Evolutionary conservation across 176 grass and related monocot genomes (phyloP), one percentile per base, ranked within the genome.

Genomic region (Pontederia crassipes): DNA sequence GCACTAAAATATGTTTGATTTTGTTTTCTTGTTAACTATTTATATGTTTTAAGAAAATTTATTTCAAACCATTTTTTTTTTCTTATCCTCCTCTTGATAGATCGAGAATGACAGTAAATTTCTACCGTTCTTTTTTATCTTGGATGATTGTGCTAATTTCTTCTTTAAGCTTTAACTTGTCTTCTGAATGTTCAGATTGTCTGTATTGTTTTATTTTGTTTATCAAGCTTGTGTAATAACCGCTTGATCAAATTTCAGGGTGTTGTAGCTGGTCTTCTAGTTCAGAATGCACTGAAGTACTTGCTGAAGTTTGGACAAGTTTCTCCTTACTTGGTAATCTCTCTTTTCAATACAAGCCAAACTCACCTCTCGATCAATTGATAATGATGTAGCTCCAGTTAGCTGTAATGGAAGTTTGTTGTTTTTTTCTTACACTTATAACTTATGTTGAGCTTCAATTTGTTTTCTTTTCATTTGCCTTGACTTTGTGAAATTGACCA

Each of bases 261-360:
- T 58, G 93, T 97, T 70, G 79, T 97, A 64, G 87, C 93, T 20
- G 93, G 84, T 71, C 87, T 97, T 17, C 69, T 97, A 17, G 84
- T 91, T 40, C 93, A 97, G 81, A 97, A 97, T 87, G 17, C 87
- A 54, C 69, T 97, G 28, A 97, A 97, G 75, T 97, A 85, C 83
- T 68, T 97, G 45, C 70, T 97, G 66, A 97, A 97, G 54, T 97
- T 97, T 74, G 93, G 93, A 52, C 74, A 97, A 88, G 87, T 97
- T 85, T 88, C 93, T 17, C 84, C 81, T 49, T 97, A 97, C 54
- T 81, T 91, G 87, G 93, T 97, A 88, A 84, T 56, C 80, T 46
- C 69, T 52, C 69, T 10, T 35, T 17, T n/a, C 40, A n/a, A 26
- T 58, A 62, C 35, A 48, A 8, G 32, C 32, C 13, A 40, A 40